Percentiles rank a stretch among this genome's conserved stretches.
Evolutionary conservation across 345 rosid genomes (phyloP).

Genomic region (Syzygium oleosum): DNA sequence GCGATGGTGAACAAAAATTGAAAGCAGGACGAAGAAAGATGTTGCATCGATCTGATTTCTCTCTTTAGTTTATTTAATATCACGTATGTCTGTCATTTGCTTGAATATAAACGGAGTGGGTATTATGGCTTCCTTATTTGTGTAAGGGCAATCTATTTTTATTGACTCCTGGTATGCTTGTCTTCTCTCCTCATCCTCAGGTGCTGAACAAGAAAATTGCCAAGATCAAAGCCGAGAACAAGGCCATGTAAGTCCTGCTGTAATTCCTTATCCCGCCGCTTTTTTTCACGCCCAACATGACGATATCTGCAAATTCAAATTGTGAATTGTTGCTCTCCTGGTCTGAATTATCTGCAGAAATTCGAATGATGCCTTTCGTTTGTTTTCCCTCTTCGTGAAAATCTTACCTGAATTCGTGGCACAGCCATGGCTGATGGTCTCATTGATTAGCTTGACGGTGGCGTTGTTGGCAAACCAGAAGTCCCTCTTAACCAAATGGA

Average conservation of each 20-base stretch:
- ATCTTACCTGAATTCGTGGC: not conserved
- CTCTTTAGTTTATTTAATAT: not conserved
- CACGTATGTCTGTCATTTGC: not conserved
- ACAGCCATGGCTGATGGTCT: conserved; percentile 10
- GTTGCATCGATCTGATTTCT: not conserved
- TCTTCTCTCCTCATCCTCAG: not conserved
- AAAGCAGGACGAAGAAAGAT: not conserved
- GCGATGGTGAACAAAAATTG: not conserved
- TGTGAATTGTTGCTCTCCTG: not conserved
- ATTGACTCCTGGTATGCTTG: not conserved
- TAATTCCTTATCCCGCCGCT: not conserved
- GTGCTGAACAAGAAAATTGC: not conserved
- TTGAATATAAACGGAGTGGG: not conserved
- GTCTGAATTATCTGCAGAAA: not conserved
- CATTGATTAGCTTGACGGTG: not conserved
- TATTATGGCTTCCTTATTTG: not conserved
- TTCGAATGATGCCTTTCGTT: not conserved
- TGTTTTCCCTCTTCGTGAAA: not conserved
- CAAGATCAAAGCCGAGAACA: not conserved
- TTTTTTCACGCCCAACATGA: not conserved
- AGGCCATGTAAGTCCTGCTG: not conserved
- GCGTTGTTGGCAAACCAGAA: conserved; percentile 24
- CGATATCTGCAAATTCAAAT: not conserved
- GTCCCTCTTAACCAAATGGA: conserved; percentile 16
- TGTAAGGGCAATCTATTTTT: not conserved